Base-by-base conservation (phyloP, 1,284 basidiomycete genomes). In the Sphagnurus paluster region DNA sequence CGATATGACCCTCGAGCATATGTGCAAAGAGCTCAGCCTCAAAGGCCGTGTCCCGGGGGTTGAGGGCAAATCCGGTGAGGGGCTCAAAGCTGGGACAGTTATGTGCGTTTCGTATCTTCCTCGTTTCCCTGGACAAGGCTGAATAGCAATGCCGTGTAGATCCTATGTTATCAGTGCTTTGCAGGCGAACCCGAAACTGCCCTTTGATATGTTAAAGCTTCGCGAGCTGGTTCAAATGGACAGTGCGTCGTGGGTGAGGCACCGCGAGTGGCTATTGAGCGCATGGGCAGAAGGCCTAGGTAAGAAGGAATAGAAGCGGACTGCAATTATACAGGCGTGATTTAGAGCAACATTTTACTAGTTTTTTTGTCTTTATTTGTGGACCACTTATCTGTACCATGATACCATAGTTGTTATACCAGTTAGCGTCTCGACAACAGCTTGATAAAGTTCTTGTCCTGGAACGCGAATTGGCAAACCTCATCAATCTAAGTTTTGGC, bases 1-100 rank as follows among this genome's bases (percentile, higher is more conserved):
- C 14, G 58, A 67, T 35, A 64, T 75, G 61, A 48, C 66, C 0
- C 56, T 83, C 5, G 59, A 68, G n/a, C 64, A 68, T 38, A 81
- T 84, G 60, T 77, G 82, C 60, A 55, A 62, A 10, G 56, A 65
- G 32, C 54, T 82, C 54, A 55, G 70, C 34, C 56, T 64, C 55
- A 58, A 55, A 44, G 61, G 69, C 20, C 30, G 47, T 37, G 41
- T 51, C 19, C 35, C 25, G 24, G 41, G 19, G 23, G 52, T 44
- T 28, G 49, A 46, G 35, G 43, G 39, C 33, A 16, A 25, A 16
- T 44, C 39, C 17, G 49, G 46, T 20, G 71, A 75, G 37, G 75
- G 76, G 10, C 65, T 84, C 40, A 75, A 76, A 45, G 65, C 69
- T 44, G 64, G 69, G 25, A 81, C 80, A 3, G 79, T 82, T 17